Base-by-base conservation (phyloP, 2,329 filamentous ascomycete genomes). In the Chaetomiaceae sp. region DNA sequence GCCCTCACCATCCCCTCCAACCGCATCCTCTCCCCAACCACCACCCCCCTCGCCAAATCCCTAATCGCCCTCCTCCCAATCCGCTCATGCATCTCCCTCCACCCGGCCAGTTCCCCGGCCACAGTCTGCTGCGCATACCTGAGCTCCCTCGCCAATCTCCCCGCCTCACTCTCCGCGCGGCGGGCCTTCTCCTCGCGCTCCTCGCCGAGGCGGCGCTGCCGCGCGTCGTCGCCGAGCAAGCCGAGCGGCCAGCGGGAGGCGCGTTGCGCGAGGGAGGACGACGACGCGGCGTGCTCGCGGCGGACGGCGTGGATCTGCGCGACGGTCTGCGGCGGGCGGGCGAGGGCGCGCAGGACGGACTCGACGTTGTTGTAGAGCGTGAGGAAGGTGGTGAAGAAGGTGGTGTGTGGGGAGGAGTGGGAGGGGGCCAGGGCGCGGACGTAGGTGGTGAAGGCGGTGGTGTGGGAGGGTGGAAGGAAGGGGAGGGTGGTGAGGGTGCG, bases 111-210 rank as follows among this genome's bases (percentile, higher is more conserved):
- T 68, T 98, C 93, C 2, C 81, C 77, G 6, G 94, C 91, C 19
- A 97, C 91, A 12, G 91, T 88, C 65, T 94, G 88, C 68, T 96
- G 91, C 38, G 90, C 95, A 65, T 93, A 95, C 40, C 88, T 73
- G 45, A 98, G 70, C 65, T 98, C 93, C 42, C 80, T 80, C 0
- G 84, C 83, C n/a, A 95, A 67, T 35, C 81, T 78, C 17, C 83
- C 78, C 10, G 87, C 77, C 61, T 96, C 88, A 15, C 74, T 67
- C 53, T 83, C 78, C 18, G 79, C 80, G 53, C 83, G 81, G 12
- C 79, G 75, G 30, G 88, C 86, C 58, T 86, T 88, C 54, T 86
- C 84, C 67, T 89, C 86, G 35, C 87, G 86, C 48, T 97, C 93
- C 53, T 88, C 84, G 57, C 89, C 84, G 9, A 89, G 75, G 24